Percentiles rank a stretch among this genome's conserved stretches.
phyloP scores from a whole-genome alignment of 495 filamentous ascomycete species.

The Penicillium daleae region DNA sequence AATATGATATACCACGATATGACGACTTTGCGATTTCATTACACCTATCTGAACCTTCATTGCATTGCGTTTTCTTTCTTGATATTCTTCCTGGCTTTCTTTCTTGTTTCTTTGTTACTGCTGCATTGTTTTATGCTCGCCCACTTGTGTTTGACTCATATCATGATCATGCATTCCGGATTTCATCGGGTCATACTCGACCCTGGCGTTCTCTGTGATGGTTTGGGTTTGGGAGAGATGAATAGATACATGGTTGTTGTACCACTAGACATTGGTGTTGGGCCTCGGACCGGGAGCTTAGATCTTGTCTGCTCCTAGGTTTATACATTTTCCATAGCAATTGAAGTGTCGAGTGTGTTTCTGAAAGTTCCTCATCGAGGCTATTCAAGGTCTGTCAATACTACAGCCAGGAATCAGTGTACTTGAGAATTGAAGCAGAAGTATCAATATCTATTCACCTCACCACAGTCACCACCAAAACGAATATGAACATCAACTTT shows the following conservation, averaged over 20 bases:
- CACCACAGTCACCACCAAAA: not conserved
- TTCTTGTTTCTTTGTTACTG: not conserved
- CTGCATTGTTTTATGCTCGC: constrained; percentile 8
- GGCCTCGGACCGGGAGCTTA: not conserved
- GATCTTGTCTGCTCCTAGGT: not conserved
- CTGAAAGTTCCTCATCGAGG: not conserved
- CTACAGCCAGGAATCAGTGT: not conserved
- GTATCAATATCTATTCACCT: not conserved
- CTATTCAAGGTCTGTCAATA: not conserved
- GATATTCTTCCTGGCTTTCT: not conserved
- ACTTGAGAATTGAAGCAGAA: not conserved
- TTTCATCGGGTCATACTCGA: not conserved
- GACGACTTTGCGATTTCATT: constrained; percentile 18
- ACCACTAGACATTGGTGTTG: not conserved
- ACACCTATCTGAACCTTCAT: constrained; percentile 4
- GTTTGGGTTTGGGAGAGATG: not conserved
- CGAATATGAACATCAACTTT: not conserved
- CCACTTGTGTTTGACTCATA: not conserved
- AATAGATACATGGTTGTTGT: constrained; percentile 3
- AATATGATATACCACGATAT: constrained; percentile 24
- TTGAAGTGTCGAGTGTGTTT: not conserved
- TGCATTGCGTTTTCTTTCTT: constrained; percentile 15
- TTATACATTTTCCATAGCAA: not conserved
- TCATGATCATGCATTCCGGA: constrained; percentile 6
- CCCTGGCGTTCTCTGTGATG: not conserved